Evolutionary conservation across 495 filamentous ascomycete species (phyloP).

Genomic region (Penicillium diatomitis): DNA sequence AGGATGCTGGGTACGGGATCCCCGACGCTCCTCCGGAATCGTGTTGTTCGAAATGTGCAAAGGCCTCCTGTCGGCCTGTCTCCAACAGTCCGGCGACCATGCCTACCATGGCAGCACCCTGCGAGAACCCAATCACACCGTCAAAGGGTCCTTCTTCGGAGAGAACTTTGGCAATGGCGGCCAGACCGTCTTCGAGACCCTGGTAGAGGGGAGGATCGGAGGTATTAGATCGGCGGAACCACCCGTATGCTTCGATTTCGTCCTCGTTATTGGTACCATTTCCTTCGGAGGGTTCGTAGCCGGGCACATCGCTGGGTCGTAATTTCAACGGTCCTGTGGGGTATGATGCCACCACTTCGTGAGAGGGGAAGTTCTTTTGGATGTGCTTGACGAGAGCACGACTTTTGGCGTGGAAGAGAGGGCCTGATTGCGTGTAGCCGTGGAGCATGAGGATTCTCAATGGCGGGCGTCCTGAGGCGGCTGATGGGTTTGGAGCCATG

Average conservation of each 20-base stretch:
- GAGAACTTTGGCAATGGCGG: constrained; percentile 48
- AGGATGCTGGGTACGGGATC: constrained; percentile 41
- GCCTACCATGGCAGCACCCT: constrained; percentile 56
- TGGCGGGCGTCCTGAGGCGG: constrained; percentile 19
- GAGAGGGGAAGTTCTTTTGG: constrained; percentile 56
- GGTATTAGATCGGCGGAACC: constrained; percentile 61
- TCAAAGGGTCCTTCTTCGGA: constrained; percentile 53
- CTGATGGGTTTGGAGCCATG: constrained; percentile 15
- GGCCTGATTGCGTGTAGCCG: constrained; percentile 85
- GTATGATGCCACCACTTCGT: constrained; percentile 43
- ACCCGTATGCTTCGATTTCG: constrained; percentile 62
- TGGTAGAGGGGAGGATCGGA: constrained; percentile 47
- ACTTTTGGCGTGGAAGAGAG: constrained; percentile 81
- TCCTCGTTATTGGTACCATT: constrained; percentile 27
- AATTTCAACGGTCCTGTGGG: constrained; percentile 50
- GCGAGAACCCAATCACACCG: constrained; percentile 68
- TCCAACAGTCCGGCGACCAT: constrained; percentile 67
- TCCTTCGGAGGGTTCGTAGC: constrained; percentile 38
- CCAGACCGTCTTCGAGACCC: constrained; percentile 57
- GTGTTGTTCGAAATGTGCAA: constrained; percentile 25
- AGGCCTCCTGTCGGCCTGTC: constrained; percentile 33
- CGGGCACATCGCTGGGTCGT: constrained; percentile 59
- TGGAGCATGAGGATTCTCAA: constrained; percentile 50
- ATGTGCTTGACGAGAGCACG: constrained; percentile 76
- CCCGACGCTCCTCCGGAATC: constrained; percentile 16